These are phyloP conservation scores for Globisporangium cylindrosporum DNA, from an alignment of 352 stramenopile species.

Conservation along the genomic window DNA sequence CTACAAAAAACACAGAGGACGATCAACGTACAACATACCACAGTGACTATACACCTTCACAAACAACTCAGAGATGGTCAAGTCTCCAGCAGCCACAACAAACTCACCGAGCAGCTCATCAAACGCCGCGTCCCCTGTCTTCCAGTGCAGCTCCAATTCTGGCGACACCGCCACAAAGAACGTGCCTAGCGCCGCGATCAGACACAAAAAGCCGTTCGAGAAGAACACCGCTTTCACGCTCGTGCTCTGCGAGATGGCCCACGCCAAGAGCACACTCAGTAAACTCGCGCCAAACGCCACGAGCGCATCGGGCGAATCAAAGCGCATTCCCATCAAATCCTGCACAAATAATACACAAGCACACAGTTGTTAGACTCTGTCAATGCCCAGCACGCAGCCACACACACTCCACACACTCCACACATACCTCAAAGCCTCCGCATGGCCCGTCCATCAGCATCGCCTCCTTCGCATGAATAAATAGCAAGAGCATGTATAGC, in stretches of 20 bases:
- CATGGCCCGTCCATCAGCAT: conserved; percentile 48
- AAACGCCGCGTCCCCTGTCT: conserved; percentile 47
- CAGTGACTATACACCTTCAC: neutral
- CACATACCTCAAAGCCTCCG: conserved; percentile 49
- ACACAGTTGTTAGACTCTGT: conserved; percentile 9
- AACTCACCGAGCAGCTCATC: conserved; percentile 71
- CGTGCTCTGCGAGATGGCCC: conserved; percentile 31
- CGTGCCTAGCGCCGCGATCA: conserved; percentile 42
- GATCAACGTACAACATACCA: neutral
- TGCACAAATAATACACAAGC: conserved; percentile 12
- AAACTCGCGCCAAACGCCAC: conserved; percentile 37
- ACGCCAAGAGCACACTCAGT: conserved; percentile 36
- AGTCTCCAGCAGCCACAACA: neutral
- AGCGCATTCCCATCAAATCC: conserved; percentile 48
- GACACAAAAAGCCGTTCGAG: conserved; percentile 64
- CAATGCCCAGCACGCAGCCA: neutral
- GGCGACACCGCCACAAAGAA: conserved; percentile 69
- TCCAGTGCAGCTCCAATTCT: conserved; percentile 58
- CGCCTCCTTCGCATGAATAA: conserved; percentile 66
- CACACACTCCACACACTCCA: neutral
- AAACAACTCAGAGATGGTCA: neutral
- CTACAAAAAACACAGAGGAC: conserved; percentile 22
- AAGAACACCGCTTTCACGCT: conserved; percentile 59
- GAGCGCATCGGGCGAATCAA: conserved; percentile 54
- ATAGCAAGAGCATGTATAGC: conserved; percentile 73